Conservation (phyloP, 164 flowering plant species). For the Brasenia schreberi region DNA sequence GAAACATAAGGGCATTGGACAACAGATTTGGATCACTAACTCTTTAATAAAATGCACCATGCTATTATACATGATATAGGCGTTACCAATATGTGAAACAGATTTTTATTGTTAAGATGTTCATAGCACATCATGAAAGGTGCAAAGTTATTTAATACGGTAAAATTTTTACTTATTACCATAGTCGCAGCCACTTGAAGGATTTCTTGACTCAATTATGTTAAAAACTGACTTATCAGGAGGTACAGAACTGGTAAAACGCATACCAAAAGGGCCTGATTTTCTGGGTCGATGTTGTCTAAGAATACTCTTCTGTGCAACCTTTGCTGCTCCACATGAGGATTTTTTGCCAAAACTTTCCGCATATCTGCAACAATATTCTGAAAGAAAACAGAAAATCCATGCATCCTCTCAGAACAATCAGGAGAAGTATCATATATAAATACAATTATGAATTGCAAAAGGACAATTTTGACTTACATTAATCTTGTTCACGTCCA, state of each 20-base stretch:
- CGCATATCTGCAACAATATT: conserved; percentile 96
- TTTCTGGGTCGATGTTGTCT: conserved; percentile 65
- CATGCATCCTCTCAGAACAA: not conserved
- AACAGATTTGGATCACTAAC: no score
- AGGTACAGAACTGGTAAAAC: not conserved
- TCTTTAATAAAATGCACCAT: no score
- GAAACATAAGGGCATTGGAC: no score
- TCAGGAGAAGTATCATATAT: no score
- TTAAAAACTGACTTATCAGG: not conserved
- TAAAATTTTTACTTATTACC: no score
- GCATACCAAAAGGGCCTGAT: conserved; percentile 81
- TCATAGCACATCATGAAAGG: no score
- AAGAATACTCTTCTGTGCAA: conserved; percentile 89
- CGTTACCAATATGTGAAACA: no score
- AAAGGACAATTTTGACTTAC: conserved; percentile 29
- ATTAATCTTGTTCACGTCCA: conserved; percentile 82
- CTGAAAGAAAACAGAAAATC: conserved; percentile 22
- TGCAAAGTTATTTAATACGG: no score
- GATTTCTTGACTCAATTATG: no score
- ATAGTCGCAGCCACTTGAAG: no score
- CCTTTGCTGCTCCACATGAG: conserved; percentile 92
- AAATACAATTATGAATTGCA: not conserved
- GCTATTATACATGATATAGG: no score
- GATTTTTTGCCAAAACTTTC: conserved; percentile 89
- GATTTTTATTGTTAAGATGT: no score